Evolutionary conservation across 2,329 filamentous ascomycete genomes (phyloP).

Genomic region (Pseudogymnoascus sp.): DNA sequence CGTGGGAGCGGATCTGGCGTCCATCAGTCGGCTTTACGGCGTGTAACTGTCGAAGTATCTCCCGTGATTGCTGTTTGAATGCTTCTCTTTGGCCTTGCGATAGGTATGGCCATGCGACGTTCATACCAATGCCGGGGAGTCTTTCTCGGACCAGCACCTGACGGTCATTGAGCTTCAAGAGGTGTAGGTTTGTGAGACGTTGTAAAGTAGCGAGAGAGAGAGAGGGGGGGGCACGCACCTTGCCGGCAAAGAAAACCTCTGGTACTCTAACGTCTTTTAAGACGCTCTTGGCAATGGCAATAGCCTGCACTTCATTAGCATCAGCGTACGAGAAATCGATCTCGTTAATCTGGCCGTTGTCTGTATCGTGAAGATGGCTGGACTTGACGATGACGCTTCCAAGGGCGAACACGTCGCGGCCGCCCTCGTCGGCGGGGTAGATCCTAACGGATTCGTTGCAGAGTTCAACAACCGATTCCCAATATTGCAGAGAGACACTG

Average conservation of each 20-base stretch:
- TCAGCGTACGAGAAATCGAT: conserved; percentile 35
- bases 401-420: conserved; percentile 36
- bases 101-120: neutral
- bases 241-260: conserved; percentile 33
- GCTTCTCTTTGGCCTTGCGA: conserved; percentile 7
- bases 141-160: neutral
- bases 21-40: conserved; percentile 19
- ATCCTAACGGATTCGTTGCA: conserved; percentile 27
- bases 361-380: conserved; percentile 26
- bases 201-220: neutral
- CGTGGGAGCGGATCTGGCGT: conserved; percentile 16
- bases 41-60: conserved; percentile 27
- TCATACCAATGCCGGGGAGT: neutral
- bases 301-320: conserved; percentile 33
- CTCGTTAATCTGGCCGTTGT: conserved; percentile 12
- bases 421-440: conserved; percentile 30
- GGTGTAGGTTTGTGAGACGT: neutral
- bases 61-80: conserved; percentile 32
- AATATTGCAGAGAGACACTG: conserved; percentile 26
- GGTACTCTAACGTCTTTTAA: conserved; percentile 29
- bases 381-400: conserved; percentile 36
- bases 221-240: conserved; percentile 29
- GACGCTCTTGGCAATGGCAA: conserved; percentile 25
- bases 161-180: neutral
- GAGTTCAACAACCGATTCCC: conserved; percentile 27